A percentile compares a stretch with the other conserved stretches of the same genome.
Conservation (phyloP, 2,329 filamentous ascomycete species). For the Claviceps pazoutovae region DNA sequence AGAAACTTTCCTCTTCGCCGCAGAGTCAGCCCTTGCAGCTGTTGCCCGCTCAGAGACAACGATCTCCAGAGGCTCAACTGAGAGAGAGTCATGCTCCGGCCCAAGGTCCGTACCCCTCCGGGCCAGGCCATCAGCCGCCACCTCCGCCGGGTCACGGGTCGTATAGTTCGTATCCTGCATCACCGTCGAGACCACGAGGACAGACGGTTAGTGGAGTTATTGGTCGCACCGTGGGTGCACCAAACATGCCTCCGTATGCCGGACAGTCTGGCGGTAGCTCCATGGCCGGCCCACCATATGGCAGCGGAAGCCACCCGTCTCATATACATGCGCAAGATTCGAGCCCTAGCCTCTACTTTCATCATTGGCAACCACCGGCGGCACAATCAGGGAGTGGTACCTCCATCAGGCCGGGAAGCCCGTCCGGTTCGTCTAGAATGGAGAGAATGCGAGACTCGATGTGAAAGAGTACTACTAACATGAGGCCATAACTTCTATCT, state of each 20-base stretch:
- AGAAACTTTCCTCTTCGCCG: constrained; percentile 46
- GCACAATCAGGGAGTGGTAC: constrained; percentile 41
- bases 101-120: constrained; percentile 28
- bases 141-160: constrained; percentile 23
- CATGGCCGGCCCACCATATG: constrained; percentile 23
- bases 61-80: constrained; percentile 37
- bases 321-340: constrained; percentile 46
- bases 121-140: constrained; percentile 12
- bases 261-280: neutral
- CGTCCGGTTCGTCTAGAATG: constrained; percentile 55
- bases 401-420: constrained; percentile 55
- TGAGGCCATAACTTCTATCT: constrained; percentile 15
- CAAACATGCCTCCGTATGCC: constrained; percentile 24
- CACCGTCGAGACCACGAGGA: constrained; percentile 35
- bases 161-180: constrained; percentile 33
- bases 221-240: constrained; percentile 27
- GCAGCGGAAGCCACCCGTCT: constrained; percentile 19
- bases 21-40: constrained; percentile 37
- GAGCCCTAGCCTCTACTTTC: constrained; percentile 73
- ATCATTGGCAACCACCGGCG: constrained; percentile 79
- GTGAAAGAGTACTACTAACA: constrained; percentile 19
- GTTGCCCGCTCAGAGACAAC: constrained; percentile 33
- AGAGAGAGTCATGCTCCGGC: constrained; percentile 30
- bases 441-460: constrained; percentile 33
- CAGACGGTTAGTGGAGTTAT: constrained; percentile 31